Conservation (phyloP, 2,329 filamentous ascomycete species). For the Hypoxylon sp. region DNA sequence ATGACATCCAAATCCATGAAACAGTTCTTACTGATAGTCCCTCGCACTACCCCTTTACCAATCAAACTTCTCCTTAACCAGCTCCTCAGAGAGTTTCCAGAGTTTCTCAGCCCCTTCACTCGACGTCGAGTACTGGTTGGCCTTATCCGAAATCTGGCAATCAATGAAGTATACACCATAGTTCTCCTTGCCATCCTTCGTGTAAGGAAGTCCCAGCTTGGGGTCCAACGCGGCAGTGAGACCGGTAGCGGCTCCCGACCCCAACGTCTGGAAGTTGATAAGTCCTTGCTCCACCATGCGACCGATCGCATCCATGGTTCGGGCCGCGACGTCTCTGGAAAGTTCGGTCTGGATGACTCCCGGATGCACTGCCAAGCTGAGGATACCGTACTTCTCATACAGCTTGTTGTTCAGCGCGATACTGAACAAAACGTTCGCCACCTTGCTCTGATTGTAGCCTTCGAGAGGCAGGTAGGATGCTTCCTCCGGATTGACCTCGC, state of each 20-base stretch:
- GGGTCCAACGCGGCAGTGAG: conserved; percentile 48
- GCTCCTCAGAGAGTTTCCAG: conserved; percentile 48
- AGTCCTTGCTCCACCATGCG: conserved; percentile 3
- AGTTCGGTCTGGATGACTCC: conserved; percentile 49
- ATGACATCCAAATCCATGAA: too few species aligned
- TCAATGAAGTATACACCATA: conserved; percentile 45
- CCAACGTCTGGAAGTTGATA: conserved; percentile 28
- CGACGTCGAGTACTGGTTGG: conserved; percentile 38
- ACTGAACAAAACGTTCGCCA: conserved; percentile 48
- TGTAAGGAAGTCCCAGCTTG: conserved; percentile 35
- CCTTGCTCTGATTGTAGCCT: conserved; percentile 49
- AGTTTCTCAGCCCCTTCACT: conserved; percentile 48
- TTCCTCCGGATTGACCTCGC: conserved; percentile 36
- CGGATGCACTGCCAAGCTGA: conserved; percentile 46
- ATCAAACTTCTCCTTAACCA: conserved; percentile 48
- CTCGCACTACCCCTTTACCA: conserved; percentile 33
- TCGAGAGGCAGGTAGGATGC: conserved; percentile 45
- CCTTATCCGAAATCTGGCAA: conserved; percentile 47
- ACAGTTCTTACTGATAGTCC: too few species aligned
- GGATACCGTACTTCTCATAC: conserved; percentile 47
- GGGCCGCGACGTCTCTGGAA: conserved; percentile 31
- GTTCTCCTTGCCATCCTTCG: conserved; percentile 45
- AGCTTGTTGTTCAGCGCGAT: conserved; percentile 41
- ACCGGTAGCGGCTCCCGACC: conserved; percentile 41
- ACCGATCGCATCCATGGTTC: conserved; percentile 27